Evolutionary conservation across 2,329 filamentous ascomycete species (phyloP).

Genomic region (Moelleriella libera): DNA sequence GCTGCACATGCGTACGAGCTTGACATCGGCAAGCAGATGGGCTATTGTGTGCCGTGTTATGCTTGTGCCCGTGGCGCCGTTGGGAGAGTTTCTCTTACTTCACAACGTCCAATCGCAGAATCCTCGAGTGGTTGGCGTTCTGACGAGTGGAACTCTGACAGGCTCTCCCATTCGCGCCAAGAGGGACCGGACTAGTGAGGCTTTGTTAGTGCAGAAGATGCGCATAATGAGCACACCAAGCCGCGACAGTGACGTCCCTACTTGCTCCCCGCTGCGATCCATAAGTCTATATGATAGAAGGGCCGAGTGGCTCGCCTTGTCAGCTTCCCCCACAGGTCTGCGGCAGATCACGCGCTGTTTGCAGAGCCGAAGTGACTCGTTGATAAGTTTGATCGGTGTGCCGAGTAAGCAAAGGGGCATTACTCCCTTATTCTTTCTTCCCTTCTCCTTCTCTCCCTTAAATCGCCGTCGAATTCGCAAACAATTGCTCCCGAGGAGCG

Average conservation of each 20-base stretch:
- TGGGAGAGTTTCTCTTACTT: no score
- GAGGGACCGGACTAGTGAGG: not conserved
- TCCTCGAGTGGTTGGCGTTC: not conserved
- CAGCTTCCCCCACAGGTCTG: not conserved
- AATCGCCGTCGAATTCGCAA: no score
- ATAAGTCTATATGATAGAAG: slow-evolving; percentile 1
- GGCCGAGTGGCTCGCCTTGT: not conserved
- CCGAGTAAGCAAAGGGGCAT: not conserved
- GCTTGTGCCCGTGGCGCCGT: no score
- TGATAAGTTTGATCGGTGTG: not conserved
- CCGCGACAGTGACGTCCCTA: not conserved
- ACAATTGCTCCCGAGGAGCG: no score
- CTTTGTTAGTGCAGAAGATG: not conserved
- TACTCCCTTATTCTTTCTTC: no score
- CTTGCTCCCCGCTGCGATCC: not conserved
- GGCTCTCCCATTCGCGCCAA: not conserved
- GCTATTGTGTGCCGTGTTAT: no score
- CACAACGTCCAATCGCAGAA: no score
- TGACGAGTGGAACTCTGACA: not conserved
- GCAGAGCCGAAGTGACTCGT: not conserved
- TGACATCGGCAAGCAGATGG: no score
- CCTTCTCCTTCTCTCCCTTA: no score
- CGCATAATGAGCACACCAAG: not conserved
- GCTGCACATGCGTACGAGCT: no score
- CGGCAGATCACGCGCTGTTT: not conserved